phyloP scores from a whole-genome alignment of 2,329 filamentous ascomycete species.

The Clarireedia paspali region DNA sequence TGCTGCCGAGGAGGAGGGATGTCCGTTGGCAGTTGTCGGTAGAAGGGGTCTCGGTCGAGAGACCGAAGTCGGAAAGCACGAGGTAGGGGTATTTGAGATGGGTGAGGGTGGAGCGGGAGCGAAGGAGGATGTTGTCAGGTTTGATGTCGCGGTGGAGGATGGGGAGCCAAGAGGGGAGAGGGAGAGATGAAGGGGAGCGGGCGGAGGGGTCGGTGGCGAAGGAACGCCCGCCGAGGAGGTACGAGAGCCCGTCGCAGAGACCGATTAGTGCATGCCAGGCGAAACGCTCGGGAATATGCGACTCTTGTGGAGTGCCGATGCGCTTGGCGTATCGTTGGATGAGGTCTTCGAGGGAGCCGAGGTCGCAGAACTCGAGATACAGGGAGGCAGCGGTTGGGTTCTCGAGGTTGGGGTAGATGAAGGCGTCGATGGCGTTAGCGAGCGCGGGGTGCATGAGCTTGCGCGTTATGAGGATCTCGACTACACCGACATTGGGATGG shows the following conservation, averaged over 20 bases:
- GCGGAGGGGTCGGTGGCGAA: conserved; percentile 7
- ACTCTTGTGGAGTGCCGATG: not conserved
- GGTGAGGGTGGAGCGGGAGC: conserved; percentile 18
- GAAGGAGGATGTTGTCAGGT: conserved; percentile 25
- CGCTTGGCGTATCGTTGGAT: conserved; percentile 14
- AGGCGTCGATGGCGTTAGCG: conserved; percentile 17
- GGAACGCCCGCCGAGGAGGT: conserved; percentile 17
- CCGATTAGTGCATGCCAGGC: conserved; percentile 25
- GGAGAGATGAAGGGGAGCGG: not conserved
- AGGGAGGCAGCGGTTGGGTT: conserved; percentile 14
- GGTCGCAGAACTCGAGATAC: conserved; percentile 26
- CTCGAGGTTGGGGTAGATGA: conserved; percentile 8
- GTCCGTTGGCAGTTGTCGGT: conserved; percentile 2
- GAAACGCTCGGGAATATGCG: conserved; percentile 19
- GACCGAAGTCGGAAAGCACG: conserved; percentile 25
- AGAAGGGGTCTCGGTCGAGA: conserved; percentile 17
- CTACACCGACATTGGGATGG: not conserved
- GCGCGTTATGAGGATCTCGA: conserved; percentile 21
- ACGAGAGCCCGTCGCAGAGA: conserved; percentile 23
- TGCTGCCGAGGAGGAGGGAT: conserved; percentile 10
- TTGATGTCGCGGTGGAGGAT: conserved; percentile 27
- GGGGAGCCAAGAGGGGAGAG: conserved; percentile 16
- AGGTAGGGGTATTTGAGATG: conserved; percentile 22
- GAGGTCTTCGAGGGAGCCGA: conserved; percentile 21
- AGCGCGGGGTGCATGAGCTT: conserved; percentile 18